Percentiles rank a stretch among this genome's conserved stretches.
Evolutionary conservation across 179 eudicot genomes (phyloP).

Genomic region (Beta macrorhiza): DNA sequence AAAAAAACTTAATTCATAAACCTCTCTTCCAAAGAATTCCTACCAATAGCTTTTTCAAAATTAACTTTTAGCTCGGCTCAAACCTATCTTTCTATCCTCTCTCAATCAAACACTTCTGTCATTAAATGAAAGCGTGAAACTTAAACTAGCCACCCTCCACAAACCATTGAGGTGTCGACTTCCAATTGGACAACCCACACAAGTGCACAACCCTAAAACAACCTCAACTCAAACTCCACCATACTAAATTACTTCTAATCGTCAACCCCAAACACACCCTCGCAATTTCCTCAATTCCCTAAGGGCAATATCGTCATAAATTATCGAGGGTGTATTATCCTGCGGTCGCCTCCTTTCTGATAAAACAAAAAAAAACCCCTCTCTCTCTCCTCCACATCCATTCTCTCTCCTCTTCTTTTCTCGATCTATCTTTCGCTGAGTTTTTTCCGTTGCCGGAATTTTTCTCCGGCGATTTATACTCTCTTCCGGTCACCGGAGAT

Average conservation of each 20-base stretch:
- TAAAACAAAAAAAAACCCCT: conserved; percentile 15
- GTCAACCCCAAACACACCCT: neutral
- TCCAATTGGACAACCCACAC: neutral
- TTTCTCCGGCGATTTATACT: conserved; percentile 1
- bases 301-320: conserved; percentile 25
- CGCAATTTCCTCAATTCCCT: neutral
- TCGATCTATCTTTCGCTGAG: conserved; percentile 24
- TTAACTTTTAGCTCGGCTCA: too few relatives aligned
- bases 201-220: conserved; percentile 21
- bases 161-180: neutral
- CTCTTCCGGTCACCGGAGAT: conserved; percentile 19
- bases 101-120: too few relatives aligned
- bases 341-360: conserved; percentile 24
- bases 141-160: neutral
- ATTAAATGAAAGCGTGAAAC: too few relatives aligned
- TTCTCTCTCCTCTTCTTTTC: neutral
- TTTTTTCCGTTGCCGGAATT: conserved; percentile 14
- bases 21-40: too few relatives aligned
- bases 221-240: neutral
- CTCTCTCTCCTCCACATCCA: conserved; percentile 13
- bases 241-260: neutral
- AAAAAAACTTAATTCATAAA: too few relatives aligned
- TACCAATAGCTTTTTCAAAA: too few relatives aligned
- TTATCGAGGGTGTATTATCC: conserved; percentile 9
- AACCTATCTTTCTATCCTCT: too few relatives aligned